Evolutionary conservation across 208 protist species (phyloP).

Genomic region (Angomonas ambiguus): DNA sequence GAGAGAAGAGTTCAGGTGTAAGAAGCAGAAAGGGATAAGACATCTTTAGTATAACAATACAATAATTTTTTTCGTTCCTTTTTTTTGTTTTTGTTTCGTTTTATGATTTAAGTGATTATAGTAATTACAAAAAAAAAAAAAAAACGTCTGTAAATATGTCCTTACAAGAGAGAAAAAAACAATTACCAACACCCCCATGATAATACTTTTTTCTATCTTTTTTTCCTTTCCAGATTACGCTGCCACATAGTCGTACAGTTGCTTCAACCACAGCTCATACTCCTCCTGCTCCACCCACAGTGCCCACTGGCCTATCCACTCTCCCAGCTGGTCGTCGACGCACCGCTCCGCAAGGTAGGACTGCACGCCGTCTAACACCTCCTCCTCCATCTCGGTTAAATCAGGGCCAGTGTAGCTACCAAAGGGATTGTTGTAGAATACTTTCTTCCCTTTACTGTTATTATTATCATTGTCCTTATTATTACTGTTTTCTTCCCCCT

Average conservation of each 20-base stretch:
- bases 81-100: slow-evolving; percentile 14
- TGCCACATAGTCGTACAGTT: slow-evolving; percentile 76
- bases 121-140: background rate
- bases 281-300: slow-evolving; percentile 82
- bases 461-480: slow-evolving; percentile 9
- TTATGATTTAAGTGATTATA: background rate
- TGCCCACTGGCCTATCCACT: slow-evolving; percentile 78
- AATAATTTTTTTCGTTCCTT: slow-evolving; percentile 4
- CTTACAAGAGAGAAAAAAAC: too few species aligned
- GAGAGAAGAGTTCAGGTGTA: background rate
- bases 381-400: slow-evolving; percentile 75
- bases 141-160: slow-evolving; percentile 2
- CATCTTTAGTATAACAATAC: background rate
- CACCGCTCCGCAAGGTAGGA: slow-evolving; percentile 69
- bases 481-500: background rate
- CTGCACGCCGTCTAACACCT: slow-evolving; percentile 77
- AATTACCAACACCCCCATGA: background rate
- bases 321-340: slow-evolving; percentile 78
- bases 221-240: slow-evolving; percentile 27
- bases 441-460: background rate
- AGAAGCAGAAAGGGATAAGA: background rate
- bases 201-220: background rate
- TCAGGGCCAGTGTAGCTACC: slow-evolving; percentile 71
- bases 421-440: slow-evolving; percentile 56
- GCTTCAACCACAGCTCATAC: slow-evolving; percentile 84